Evolutionary conservation across 257 asterid species (phyloP), one percentile per base, ranked within the genome.

Genomic region (Solanum sejunctum): DNA sequence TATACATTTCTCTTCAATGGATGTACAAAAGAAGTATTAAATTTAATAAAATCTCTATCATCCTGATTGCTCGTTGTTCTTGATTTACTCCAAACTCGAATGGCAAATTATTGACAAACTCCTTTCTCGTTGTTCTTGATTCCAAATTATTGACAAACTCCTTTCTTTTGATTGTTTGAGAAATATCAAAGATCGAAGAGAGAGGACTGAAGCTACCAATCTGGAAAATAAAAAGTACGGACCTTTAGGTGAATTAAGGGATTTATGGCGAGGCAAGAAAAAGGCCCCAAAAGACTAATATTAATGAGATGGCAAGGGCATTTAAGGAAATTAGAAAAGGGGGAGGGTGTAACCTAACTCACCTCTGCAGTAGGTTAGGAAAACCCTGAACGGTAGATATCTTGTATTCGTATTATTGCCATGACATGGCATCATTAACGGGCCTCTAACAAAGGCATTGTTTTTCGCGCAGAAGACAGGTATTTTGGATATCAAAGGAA

Each of bases 401-500:
- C 47, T 26, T 51, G 26, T 77, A 52, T 9, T 17, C 13, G 1
- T 49, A 21, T 75, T 75, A 12, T 49, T 47, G 17, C 49, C 82
- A 26, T 52, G 64, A 26, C 36, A 52, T 77, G 64, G 18, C 82
- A 77, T 51, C 64, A 26, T 26, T 77, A 51, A 28, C 0, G 45
- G 26, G 12, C 64, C 26, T 52, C 82, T 77, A 26, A 77, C 82
- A 52, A 10, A 51, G 26, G 11, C 63, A 52, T 77, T 52, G 10
- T 83, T 83, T 78, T 82, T 79, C 86, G 80, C 88, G 90, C 89
- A 97, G 99, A 90, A 92, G 99, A 86, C 99, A 97, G 89, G 99
- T 97, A 49, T 97, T 94, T 90, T 97, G 99, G 99, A 97, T 97
- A 90, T 97, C 99, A 85, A 97, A 94, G 91, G 98, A 97, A 89